Evolutionary conservation across 805 yeast species (phyloP).

Genomic region (Metschnikowia peoriensis): DNA sequence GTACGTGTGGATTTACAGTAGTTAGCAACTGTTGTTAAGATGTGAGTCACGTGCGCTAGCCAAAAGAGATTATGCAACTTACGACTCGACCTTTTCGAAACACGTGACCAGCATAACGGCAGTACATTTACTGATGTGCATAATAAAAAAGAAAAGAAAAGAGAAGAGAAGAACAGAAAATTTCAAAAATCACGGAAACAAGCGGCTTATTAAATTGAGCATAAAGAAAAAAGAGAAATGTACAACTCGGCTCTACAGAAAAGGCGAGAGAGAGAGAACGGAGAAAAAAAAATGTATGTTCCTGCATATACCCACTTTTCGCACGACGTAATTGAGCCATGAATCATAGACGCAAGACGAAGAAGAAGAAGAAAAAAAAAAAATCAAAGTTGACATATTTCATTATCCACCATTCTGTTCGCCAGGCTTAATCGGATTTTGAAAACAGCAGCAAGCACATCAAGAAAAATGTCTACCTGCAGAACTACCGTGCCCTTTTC

Average conservation of each 20-base stretch:
- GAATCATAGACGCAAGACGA: not conserved
- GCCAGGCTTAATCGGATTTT: not conserved
- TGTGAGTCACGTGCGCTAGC: too few relatives aligned
- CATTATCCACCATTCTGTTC: constrained; percentile 5
- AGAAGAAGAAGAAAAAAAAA: not conserved
- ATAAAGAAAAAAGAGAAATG: not conserved
- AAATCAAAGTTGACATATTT: not conserved
- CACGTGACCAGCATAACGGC: too few relatives aligned
- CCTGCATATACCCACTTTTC: not conserved
- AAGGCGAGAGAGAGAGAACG: not conserved
- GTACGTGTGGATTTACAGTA: too few relatives aligned
- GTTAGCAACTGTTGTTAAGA: too few relatives aligned
- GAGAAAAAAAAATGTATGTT: too few relatives aligned
- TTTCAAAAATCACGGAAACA: too few relatives aligned
- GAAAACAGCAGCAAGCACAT: not conserved
- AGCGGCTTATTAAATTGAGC: too few relatives aligned
- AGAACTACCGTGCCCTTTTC: constrained; percentile 46
- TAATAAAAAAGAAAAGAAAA: too few relatives aligned
- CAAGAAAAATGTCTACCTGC: constrained; percentile 7
- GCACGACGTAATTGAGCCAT: not conserved
- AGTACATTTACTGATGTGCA: too few relatives aligned
- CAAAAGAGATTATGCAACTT: too few relatives aligned
- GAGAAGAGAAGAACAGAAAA: too few relatives aligned
- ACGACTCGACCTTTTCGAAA: too few relatives aligned
- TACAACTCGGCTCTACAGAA: not conserved